A percentile compares a stretch with the other conserved stretches of the same genome.
These are phyloP conservation scores for Posidonia australis DNA, from an alignment of 106 monocot genomes.

Conservation along the genomic window DNA sequence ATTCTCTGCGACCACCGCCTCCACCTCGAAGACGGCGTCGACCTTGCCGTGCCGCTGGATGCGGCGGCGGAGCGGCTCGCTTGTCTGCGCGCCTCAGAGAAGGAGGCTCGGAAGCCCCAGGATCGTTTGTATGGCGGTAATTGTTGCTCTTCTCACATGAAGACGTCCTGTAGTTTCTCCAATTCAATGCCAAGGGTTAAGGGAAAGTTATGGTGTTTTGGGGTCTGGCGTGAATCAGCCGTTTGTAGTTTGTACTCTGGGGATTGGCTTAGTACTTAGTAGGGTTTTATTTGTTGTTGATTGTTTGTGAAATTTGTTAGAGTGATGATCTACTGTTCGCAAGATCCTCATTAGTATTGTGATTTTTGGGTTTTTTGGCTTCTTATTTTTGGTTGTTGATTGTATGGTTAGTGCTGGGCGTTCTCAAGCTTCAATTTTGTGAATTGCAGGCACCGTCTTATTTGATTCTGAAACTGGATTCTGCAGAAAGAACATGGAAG, in stretches of 20 bases:
- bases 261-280: no score
- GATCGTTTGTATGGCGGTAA: conserved; percentile 25
- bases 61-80: background rate
- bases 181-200: background rate
- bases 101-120: conserved; percentile 1
- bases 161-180: background rate
- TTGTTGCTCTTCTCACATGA: background rate
- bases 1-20: background rate
- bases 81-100: background rate
- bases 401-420: background rate
- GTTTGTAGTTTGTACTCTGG: no score
- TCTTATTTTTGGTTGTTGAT: background rate
- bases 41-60: background rate
- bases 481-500: conserved; percentile 94
- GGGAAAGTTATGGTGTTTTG: background rate
- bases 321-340: background rate
- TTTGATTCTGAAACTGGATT: conserved; percentile 78
- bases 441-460: conserved; percentile 31
- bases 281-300: no score
- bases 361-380: background rate
- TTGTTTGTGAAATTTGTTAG: no score
- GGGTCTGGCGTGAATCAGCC: no score
- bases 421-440: background rate
- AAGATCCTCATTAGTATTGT: background rate
- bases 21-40: background rate